Conservation (phyloP, 176 grass and related monocot genomes). For the Tillandsia fasciculata region DNA sequence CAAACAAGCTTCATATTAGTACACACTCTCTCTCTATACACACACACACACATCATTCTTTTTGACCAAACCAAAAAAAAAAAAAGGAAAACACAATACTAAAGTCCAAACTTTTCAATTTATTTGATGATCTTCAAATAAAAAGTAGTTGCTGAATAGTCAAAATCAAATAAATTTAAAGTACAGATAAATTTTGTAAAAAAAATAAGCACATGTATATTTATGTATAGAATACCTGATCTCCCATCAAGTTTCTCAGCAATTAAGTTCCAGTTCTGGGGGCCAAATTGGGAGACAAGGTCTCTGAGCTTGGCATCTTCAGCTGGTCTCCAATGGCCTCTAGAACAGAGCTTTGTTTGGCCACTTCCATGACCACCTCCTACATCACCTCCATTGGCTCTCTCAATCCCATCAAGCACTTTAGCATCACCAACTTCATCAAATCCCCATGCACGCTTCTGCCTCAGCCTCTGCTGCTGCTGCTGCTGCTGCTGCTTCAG, state of each 20-base stretch:
- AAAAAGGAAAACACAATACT: neutral
- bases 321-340: conserved; percentile 23
- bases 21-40: too few relatives aligned
- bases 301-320: conserved; percentile 21
- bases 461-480: too few relatives aligned
- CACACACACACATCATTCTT: neutral
- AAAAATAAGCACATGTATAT: neutral
- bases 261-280: conserved; percentile 27
- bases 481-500: neutral
- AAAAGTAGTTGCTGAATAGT: too few relatives aligned
- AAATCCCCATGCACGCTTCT: too few relatives aligned
- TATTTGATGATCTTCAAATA: too few relatives aligned
- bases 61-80: neutral
- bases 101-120: neutral
- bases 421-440: neutral
- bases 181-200: neutral
- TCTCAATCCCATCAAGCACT: neutral
- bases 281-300: conserved; percentile 14
- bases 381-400: neutral
- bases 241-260: conserved; percentile 21
- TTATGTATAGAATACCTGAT: conserved; percentile 13
- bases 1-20: neutral
- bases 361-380: neutral
- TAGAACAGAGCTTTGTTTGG: conserved; percentile 15
- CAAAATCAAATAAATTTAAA: neutral